These are phyloP conservation scores for Colletotrichum echinochloae DNA, from an alignment of 2,329 filamentous ascomycete genomes.

Conservation along the genomic window DNA sequence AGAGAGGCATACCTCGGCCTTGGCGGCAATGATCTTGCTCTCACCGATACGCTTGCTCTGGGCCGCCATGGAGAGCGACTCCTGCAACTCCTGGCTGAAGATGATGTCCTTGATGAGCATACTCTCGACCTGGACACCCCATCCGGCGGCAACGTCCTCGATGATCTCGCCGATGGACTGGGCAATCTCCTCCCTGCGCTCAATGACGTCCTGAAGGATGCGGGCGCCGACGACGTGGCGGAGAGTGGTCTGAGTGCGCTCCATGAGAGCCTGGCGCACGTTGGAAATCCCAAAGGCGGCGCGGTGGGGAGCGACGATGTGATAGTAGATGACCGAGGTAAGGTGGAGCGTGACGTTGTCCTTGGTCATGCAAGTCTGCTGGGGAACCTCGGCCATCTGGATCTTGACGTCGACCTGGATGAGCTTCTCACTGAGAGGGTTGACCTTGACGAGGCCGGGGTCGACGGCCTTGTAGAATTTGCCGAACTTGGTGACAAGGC, in stretches of 20 bases:
- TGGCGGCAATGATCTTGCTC: slow-evolving; percentile 96
- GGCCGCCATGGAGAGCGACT: slow-evolving; percentile 96
- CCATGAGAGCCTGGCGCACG: slow-evolving; percentile 93
- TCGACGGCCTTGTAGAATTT: slow-evolving; percentile 95
- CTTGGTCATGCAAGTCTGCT: slow-evolving; percentile 99
- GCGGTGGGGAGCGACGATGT: slow-evolving; percentile 95
- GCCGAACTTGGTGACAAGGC: slow-evolving; percentile 95
- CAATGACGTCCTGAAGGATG: slow-evolving; percentile 96
- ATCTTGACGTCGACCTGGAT: slow-evolving; percentile 99
- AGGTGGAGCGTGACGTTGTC: slow-evolving; percentile 96
- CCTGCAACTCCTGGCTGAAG: slow-evolving; percentile 95
- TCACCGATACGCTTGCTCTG: slow-evolving; percentile 99
- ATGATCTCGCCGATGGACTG: slow-evolving; percentile 97
- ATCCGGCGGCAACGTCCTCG: slow-evolving; percentile 91
- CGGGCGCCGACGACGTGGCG: slow-evolving; percentile 96
- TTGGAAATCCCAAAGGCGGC: slow-evolving; percentile 97
- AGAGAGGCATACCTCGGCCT: slow-evolving; percentile 76
- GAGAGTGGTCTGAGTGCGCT: slow-evolving; percentile 97
- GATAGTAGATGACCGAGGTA: slow-evolving; percentile 99
- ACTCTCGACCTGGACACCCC: slow-evolving; percentile 96
- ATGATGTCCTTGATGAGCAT: slow-evolving; percentile 99
- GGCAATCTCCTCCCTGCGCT: slow-evolving; percentile 96
- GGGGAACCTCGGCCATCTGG: slow-evolving; percentile 91
- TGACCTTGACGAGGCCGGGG: slow-evolving; percentile 96
- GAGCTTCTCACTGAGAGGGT: slow-evolving; percentile 90